Base-by-base conservation (phyloP, 2,329 filamentous ascomycete species). In the Xylaria sp. region DNA sequence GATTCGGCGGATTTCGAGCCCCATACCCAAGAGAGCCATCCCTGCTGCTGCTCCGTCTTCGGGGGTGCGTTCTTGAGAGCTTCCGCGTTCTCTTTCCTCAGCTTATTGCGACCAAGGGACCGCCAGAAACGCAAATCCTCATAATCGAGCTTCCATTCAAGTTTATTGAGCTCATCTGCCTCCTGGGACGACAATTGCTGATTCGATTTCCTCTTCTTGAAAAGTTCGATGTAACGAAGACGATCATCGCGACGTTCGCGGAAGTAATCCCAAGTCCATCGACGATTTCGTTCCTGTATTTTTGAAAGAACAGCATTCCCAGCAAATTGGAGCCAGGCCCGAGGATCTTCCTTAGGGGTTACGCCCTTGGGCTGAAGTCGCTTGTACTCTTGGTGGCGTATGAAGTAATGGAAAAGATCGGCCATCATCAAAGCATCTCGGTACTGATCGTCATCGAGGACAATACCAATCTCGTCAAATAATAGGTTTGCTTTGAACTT, bases 71-170 rank as follows among this genome's bases (percentile, higher is more conserved):
- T 85, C 75, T 93, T 96, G 74, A 95, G 89, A n/a, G 95, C 89
- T 38, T 92, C 92, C 1, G 96, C 90, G 69, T 97, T 96, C 77
- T 99, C 96, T 77, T 97, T 98, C 73, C 93, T 93, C 15, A 99
- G 84, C 78, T 99, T 92, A 72, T 97, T 99, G 27, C 96, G 90
- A 33, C 95, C 96, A 63, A 99, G 78, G 0, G 96, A 98, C 69
- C 96, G 87, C 94, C 96, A 99, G 81, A 99, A 99, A 4, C 96
- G 91, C 60, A 99, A 84, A 77, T 99, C 96, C 78, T 99, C 96
- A 77, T 99, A 99, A 38, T 86, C 89, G 1, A 97, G 85, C 77
- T 97, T 97, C 83, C 87, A 89, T 77, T 99, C 96, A 2, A 99
- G 85, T 55, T 85, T 85, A 49, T 90, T 87, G 1, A 97, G 77